These are phyloP conservation scores for Lactifluus rugatus DNA, from an alignment of 768 basidiomycete genomes.

Conservation along the genomic window DNA sequence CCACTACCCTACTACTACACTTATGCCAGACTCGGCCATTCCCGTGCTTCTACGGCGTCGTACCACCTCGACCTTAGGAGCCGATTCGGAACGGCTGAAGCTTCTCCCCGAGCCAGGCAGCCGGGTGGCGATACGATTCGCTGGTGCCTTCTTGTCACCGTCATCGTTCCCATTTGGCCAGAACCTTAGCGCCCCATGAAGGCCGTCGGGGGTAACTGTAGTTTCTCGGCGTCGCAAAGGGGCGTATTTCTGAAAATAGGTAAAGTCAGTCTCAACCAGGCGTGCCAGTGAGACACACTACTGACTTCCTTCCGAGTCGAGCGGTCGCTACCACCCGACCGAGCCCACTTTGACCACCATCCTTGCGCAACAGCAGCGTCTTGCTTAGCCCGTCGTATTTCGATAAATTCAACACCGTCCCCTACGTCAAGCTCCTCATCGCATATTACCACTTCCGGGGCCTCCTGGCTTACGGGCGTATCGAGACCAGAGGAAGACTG, in stretches of 20 bases:
- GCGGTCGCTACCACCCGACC: slow-evolving; percentile 19
- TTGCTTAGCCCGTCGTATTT: slow-evolving; percentile 24
- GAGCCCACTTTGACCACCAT: slow-evolving; percentile 44
- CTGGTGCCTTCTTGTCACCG: slow-evolving; percentile 8
- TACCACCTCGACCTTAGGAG: slow-evolving; percentile 20
- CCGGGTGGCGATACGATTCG: slow-evolving; percentile 1
- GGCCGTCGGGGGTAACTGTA: slow-evolving; percentile 37
- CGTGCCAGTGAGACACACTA: slow-evolving; percentile 8
- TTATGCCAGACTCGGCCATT: slow-evolving; percentile 11
- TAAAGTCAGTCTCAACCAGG: slow-evolving; percentile 9
- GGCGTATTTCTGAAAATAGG: slow-evolving; percentile 25
- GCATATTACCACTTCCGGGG: background rate
- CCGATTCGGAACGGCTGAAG: slow-evolving; percentile 21
- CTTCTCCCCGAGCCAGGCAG: slow-evolving; percentile 15
- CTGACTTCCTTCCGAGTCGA: background rate
- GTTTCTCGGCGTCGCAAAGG: slow-evolving; percentile 37
- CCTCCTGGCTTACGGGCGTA: slow-evolving; percentile 11
- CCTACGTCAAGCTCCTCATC: slow-evolving; percentile 19
- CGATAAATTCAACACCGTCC: slow-evolving; percentile 20
- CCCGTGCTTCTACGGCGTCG: slow-evolving; percentile 17
- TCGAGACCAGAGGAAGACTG: slow-evolving; percentile 17
- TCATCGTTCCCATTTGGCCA: slow-evolving; percentile 13
- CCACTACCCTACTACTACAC: slow-evolving; percentile 7
- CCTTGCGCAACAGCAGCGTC: slow-evolving; percentile 36
- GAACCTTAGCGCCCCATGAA: slow-evolving; percentile 27